phyloP scores from a whole-genome alignment of 306 rosid genomes.

The Corylus heterophylla region DNA sequence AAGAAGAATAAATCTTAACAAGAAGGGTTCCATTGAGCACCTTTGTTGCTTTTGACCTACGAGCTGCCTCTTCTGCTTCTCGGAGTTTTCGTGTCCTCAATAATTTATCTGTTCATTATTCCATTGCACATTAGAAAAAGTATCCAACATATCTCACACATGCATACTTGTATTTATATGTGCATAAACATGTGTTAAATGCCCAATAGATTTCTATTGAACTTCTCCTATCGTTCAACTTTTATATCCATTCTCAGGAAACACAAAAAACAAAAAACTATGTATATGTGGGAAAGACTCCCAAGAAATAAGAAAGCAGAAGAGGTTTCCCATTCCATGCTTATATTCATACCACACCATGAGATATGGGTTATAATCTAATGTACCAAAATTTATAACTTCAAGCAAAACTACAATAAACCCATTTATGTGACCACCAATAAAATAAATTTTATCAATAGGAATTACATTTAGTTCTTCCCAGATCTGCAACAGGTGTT shows the following conservation, averaged over 20 bases:
- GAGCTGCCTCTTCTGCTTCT: conserved; percentile 88
- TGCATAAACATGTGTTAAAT: neutral
- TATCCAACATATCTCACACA: neutral
- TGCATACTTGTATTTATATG: neutral
- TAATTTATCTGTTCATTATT: conserved; percentile 54
- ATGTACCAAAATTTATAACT: neutral
- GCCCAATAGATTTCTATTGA: neutral
- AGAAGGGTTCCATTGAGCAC: conserved; percentile 32
- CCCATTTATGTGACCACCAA: neutral
- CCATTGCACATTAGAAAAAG: neutral
- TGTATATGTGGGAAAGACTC: neutral
- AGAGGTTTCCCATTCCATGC: neutral
- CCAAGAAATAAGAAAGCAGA: neutral
- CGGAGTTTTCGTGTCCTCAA: conserved; percentile 79
- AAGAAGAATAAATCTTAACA: neutral
- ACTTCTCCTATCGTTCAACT: neutral
- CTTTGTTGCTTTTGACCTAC: conserved; percentile 72
- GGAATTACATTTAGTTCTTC: neutral
- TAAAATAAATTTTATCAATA: neutral
- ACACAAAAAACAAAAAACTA: neutral
- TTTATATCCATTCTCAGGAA: conserved; percentile 5
- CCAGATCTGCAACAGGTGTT: neutral
- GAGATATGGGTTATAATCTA: neutral
- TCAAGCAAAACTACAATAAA: neutral
- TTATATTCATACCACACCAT: conserved; percentile 4